These are phyloP conservation scores for Podaxis sp. DNA, from an alignment of 768 basidiomycete species.

Conservation along the genomic window DNA sequence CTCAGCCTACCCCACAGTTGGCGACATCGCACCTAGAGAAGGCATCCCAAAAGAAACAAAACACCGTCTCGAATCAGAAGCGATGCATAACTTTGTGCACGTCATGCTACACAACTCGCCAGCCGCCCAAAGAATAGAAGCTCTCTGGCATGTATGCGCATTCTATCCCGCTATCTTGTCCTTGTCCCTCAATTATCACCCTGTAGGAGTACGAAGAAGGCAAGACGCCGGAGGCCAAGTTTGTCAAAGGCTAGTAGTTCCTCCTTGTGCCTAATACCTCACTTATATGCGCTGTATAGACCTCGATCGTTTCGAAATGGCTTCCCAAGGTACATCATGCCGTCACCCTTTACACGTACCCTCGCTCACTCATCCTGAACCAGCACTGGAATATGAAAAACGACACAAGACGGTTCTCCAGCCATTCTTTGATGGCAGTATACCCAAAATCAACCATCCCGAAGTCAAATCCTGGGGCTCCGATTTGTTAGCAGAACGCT, in stretches of 20 bases:
- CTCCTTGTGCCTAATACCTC: not conserved
- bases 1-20: constrained; percentile 50
- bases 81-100: constrained; percentile 87
- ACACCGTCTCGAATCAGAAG: constrained; percentile 74
- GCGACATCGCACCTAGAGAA: constrained; percentile 91
- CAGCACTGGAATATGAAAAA: constrained; percentile 76
- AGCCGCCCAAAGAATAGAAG: constrained; percentile 64
- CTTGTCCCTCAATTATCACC: not conserved
- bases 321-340: constrained; percentile 60
- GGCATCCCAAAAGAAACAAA: constrained; percentile 85
- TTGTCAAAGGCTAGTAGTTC: constrained; percentile 71
- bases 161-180: not conserved
- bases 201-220: constrained; percentile 82
- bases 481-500: constrained; percentile 52
- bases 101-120: constrained; percentile 84
- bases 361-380: not conserved
- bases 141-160: constrained; percentile 66
- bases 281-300: constrained; percentile 42
- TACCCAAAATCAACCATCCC: constrained; percentile 69
- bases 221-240: constrained; percentile 69
- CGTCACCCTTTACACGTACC: not conserved
- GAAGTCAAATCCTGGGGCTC: constrained; percentile 75
- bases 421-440: constrained; percentile 77
- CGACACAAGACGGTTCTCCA: constrained; percentile 54
- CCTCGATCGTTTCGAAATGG: constrained; percentile 87